phyloP scores from a whole-genome alignment of 2,329 filamentous ascomycete species.

The Diaporthe batatas region DNA sequence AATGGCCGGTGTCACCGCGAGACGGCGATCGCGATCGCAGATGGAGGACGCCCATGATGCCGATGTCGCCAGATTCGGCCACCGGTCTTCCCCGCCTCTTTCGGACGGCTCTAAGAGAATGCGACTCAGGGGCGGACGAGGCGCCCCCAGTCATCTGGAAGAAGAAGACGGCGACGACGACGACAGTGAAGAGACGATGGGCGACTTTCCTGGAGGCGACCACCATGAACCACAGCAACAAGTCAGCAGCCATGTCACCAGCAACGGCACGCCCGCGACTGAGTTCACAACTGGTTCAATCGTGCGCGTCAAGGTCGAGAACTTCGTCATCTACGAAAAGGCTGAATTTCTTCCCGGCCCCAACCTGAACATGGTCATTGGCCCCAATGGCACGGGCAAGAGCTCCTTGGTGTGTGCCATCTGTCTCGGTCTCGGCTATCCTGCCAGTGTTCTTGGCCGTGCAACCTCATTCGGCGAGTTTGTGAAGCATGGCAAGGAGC shows the following conservation, averaged over 20 bases:
- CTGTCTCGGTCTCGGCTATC: slow-evolving; percentile 90
- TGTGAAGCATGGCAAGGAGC: slow-evolving; percentile 87
- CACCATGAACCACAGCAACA: slow-evolving; percentile 42
- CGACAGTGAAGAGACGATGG: slow-evolving; percentile 39
- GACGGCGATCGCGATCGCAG: slow-evolving; percentile 60
- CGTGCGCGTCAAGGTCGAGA: slow-evolving; percentile 84
- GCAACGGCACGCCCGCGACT: slow-evolving; percentile 43
- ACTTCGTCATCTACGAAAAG: slow-evolving; percentile 95
- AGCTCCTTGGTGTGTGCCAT: slow-evolving; percentile 98
- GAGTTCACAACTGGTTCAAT: slow-evolving; percentile 83
- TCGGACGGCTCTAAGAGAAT: slow-evolving; percentile 54
- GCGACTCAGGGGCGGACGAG: slow-evolving; percentile 46
- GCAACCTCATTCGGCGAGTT: slow-evolving; percentile 89
- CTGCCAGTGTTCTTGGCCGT: slow-evolving; percentile 84
- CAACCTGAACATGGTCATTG: slow-evolving; percentile 97
- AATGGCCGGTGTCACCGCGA: slow-evolving; percentile 50
- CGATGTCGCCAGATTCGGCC: slow-evolving; percentile 44
- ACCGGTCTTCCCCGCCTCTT: slow-evolving; percentile 45
- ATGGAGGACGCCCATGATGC: slow-evolving; percentile 56
- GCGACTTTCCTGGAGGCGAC: slow-evolving; percentile 40
- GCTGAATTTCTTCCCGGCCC: slow-evolving; percentile 94
- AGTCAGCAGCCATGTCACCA: slow-evolving; percentile 31
- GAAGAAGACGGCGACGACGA: slow-evolving; percentile 43
- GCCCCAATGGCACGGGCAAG: slow-evolving; percentile 98
- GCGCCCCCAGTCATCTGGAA: slow-evolving; percentile 42